phyloP scores from a whole-genome alignment of 1,284 basidiomycete genomes.

The Leccinum brunneo-olivaceum region DNA sequence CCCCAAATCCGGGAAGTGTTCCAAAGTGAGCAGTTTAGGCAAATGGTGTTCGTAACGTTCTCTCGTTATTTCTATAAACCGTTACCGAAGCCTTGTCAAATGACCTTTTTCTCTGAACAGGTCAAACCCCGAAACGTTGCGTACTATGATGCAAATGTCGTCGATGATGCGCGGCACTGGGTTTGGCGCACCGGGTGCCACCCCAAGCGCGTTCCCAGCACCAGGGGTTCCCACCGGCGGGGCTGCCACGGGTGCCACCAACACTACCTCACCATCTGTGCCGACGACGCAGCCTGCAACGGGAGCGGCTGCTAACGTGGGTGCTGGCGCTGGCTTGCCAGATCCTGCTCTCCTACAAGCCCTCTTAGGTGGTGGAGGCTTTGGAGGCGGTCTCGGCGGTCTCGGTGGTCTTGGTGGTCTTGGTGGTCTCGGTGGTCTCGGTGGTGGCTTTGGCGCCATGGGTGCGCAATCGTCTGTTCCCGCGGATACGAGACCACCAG shows the following conservation, averaged over 20 bases:
- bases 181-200: constrained; percentile 13
- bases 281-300: constrained; percentile 11
- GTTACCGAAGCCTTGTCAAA: not conserved
- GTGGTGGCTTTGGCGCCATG: constrained; percentile 26
- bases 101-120: constrained; percentile 30
- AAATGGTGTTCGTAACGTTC: constrained; percentile 60
- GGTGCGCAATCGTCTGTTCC: constrained; percentile 40
- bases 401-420: constrained; percentile 8
- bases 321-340: constrained; percentile 18
- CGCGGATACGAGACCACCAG: constrained; percentile 68
- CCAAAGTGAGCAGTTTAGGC: constrained; percentile 73
- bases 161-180: constrained; percentile 43
- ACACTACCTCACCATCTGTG: constrained; percentile 15
- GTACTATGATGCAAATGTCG: constrained; percentile 80
- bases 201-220: constrained; percentile 43
- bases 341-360: constrained; percentile 39
- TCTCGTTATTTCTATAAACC: not conserved
- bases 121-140: constrained; percentile 72
- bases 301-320: constrained; percentile 16
- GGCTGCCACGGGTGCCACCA: constrained; percentile 27
- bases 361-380: constrained; percentile 30
- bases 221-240: constrained; percentile 41
- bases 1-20: constrained; percentile 78
- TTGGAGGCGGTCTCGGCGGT: constrained; percentile 11
- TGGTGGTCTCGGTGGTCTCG: constrained; percentile 27